phyloP scores from a whole-genome alignment of 176 grass and related monocot species.

The Bolboschoenus planiculmis region DNA sequence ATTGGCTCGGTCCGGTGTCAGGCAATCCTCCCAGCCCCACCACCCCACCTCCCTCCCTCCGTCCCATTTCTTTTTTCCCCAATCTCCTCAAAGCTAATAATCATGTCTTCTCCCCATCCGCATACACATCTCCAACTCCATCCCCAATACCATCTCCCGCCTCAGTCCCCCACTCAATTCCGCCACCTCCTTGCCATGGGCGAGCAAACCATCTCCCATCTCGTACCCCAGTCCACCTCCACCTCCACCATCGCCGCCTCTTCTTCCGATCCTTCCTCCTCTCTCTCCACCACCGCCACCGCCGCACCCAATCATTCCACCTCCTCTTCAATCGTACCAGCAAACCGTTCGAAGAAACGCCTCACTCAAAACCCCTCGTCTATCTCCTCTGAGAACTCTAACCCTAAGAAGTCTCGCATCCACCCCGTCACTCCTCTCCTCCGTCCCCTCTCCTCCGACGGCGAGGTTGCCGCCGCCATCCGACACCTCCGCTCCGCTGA shows the following conservation, averaged over 20 bases:
- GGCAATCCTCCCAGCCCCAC: not conserved
- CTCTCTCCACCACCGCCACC: not conserved
- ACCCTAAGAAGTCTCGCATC: constrained; percentile 65
- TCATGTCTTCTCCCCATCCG: not conserved
- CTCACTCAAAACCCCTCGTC: constrained; percentile 28
- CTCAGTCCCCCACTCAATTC: not conserved
- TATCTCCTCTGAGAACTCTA: constrained; percentile 25
- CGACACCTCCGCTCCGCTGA: constrained; percentile 54
- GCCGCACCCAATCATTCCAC: not conserved
- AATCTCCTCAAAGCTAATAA: not conserved
- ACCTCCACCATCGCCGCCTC: not conserved
- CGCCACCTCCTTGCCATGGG: constrained; percentile 1
- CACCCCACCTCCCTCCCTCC: not conserved
- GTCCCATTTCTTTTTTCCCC: not conserved
- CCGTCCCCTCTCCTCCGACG: constrained; percentile 54
- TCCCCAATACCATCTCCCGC: constrained; percentile 2
- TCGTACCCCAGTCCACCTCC: not conserved
- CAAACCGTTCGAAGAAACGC: constrained; percentile 7
- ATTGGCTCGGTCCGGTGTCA: not conserved
- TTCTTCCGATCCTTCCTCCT: not conserved
- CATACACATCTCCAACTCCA: constrained; percentile 12
- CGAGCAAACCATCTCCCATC: constrained; percentile 4
- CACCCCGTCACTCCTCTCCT: not conserved
- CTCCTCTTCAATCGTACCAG: constrained; percentile 22
- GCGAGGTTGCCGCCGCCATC: constrained; percentile 56